Conservation (phyloP, 108 stramenopile species). For the Nitzschia sp. region DNA sequence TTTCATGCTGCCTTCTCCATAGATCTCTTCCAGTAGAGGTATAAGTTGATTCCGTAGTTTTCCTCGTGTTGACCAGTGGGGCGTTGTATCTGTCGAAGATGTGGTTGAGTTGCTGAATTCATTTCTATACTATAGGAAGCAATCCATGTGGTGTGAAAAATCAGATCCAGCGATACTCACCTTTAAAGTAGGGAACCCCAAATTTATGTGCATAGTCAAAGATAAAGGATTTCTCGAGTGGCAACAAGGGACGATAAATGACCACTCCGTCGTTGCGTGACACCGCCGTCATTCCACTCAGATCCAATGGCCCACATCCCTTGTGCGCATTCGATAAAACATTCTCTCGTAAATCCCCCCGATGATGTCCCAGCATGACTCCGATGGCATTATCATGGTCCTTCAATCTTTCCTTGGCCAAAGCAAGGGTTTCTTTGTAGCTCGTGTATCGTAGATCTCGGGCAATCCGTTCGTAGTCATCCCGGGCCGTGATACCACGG, state of each 20-base stretch:
- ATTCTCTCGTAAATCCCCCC: constrained; percentile 96
- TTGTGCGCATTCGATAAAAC: constrained; percentile 94
- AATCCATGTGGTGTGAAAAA: constrained; percentile 25
- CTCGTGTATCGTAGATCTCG: constrained; percentile 83
- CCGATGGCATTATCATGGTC: constrained; percentile 43
- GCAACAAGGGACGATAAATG: constrained; percentile 87
- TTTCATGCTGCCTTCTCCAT: constrained; percentile 90
- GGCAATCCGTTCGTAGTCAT: constrained; percentile 90
- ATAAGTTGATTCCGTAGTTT: constrained; percentile 92
- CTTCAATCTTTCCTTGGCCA: neutral
- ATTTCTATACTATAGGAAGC: neutral
- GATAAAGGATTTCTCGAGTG: constrained; percentile 73
- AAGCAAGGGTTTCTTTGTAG: constrained; percentile 70
- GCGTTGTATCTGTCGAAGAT: constrained; percentile 82
- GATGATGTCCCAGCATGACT: constrained; percentile 96
- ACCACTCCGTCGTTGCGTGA: constrained; percentile 85
- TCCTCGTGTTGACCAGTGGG: constrained; percentile 95
- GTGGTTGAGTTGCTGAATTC: neutral
- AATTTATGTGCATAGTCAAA: constrained; percentile 91
- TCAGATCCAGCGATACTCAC: too few species aligned
- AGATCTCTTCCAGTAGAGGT: constrained; percentile 92
- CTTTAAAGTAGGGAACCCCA: constrained; percentile 96
- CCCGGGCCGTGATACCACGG: constrained; percentile 90
- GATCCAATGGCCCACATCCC: constrained; percentile 83
- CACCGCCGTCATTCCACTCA: constrained; percentile 86